A percentile compares a stretch with the other conserved stretches of the same genome.
Conservation (phyloP, 306 rosid genomes). For the Rubus idaeus region DNA sequence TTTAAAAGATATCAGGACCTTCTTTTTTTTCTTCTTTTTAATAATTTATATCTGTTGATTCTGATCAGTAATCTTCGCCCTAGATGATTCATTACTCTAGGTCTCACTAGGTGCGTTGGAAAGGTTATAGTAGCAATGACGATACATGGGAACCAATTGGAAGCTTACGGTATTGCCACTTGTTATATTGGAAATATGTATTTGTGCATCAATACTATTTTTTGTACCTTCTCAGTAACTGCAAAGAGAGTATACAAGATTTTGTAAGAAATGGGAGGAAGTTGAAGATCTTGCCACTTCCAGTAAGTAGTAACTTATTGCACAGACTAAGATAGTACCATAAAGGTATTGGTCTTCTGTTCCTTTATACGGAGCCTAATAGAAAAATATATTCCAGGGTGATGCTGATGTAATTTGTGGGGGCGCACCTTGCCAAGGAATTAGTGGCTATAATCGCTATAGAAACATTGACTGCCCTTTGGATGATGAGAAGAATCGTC, state of each 20-base stretch:
- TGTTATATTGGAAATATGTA: slow-evolving; percentile 24
- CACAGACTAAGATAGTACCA: slow-evolving; percentile 16
- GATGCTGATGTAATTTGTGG: slow-evolving; percentile 89
- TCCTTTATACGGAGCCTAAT: slow-evolving; percentile 16
- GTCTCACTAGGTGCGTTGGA: slow-evolving; percentile 86
- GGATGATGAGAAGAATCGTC: slow-evolving; percentile 85
- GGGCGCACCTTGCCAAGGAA: slow-evolving; percentile 99
- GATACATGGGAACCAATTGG: slow-evolving; percentile 84
- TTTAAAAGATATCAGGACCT: neutral
- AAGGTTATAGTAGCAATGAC: slow-evolving; percentile 61
- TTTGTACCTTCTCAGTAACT: slow-evolving; percentile 51
- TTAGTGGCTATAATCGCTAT: slow-evolving; percentile 89
- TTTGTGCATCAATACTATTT: slow-evolving; percentile 23
- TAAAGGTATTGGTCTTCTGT: slow-evolving; percentile 16
- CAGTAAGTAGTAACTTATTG: slow-evolving; percentile 54
- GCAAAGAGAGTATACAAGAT: slow-evolving; percentile 59
- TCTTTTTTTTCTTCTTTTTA: neutral
- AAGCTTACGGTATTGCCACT: slow-evolving; percentile 53
- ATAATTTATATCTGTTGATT: neutral
- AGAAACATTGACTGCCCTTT: slow-evolving; percentile 70
- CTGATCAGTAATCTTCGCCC: neutral
- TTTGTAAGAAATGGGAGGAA: slow-evolving; percentile 61
- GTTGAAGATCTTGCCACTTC: slow-evolving; percentile 70
- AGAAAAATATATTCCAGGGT: slow-evolving; percentile 46
- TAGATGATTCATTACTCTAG: slow-evolving; percentile 32